Evolutionary conservation across 331 rosid genomes (phyloP), one percentile per base, ranked within the genome.

Genomic region (Stylosanthes scabra): DNA sequence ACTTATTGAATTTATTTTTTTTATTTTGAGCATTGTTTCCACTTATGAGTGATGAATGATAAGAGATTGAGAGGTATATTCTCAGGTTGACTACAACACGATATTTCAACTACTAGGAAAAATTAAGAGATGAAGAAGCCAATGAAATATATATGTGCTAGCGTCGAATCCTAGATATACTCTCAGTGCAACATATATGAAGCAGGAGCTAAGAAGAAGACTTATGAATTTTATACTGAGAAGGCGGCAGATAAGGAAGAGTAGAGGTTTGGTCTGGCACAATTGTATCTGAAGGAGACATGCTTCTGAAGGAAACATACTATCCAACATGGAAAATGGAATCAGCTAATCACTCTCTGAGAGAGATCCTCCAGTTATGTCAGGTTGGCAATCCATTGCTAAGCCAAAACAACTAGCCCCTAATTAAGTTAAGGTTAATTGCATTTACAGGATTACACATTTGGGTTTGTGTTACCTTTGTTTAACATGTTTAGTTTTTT

Each of bases 121-220:
- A n/a, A n/a, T n/a, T n/a, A n/a, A n/a, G n/a, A n/a, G n/a, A n/a
- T n/a, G n/a, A n/a, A n/a, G n/a, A n/a, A n/a, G n/a, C n/a, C n/a
- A n/a, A n/a, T n/a, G n/a, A n/a, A n/a, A n/a, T n/a, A n/a, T n/a
- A n/a, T n/a, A n/a, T n/a, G n/a, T n/a, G n/a, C n/a, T n/a, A n/a
- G n/a, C n/a, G n/a, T n/a, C n/a, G n/a, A n/a, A n/a, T n/a, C n/a
- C n/a, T n/a, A 90, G 93, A 84, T 90, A 82, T 90, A 80, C 82
- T 90, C 96, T 9, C 88, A 85, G 10, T 87, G 96, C 85, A 90
- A 90, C 75, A 65, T 90, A 70, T 90, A 85, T 67, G 92, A 90
- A 74, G 93, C 96, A 15, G 93, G 90, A 74, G 28, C 57, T 7
- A 89, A 83, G 88, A 89, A 89, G 77, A 89, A 87, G 72, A 80